These are phyloP conservation scores for Xanthoparmelia taractica DNA, from an alignment of 495 filamentous ascomycete genomes.

Conservation along the genomic window DNA sequence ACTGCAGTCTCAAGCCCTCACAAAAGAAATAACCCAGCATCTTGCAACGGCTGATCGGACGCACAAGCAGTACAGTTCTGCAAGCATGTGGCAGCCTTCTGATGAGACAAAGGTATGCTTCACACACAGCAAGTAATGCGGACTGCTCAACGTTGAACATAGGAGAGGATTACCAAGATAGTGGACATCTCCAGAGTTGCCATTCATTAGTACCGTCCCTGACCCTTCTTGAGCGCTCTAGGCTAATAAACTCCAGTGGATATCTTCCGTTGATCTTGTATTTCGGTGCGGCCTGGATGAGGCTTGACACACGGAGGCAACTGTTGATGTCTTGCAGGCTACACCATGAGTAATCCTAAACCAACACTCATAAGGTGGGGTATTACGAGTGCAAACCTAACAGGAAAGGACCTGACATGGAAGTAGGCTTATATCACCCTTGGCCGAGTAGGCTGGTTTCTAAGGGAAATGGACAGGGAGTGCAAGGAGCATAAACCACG, in stretches of 20 bases:
- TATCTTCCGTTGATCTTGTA: constrained; percentile 96
- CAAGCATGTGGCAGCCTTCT: constrained; percentile 73
- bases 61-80: not conserved
- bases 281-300: constrained; percentile 59
- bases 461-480: not conserved
- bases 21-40: not conserved
- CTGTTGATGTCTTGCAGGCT: constrained; percentile 48
- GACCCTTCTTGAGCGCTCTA: not conserved
- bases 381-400: not conserved
- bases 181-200: constrained; percentile 90
- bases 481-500: not conserved
- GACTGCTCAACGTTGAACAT: not conserved
- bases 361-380: constrained; percentile 89
- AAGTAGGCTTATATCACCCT: constrained; percentile 62
- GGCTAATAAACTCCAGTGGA: constrained; percentile 52
- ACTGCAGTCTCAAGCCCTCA: not conserved
- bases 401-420: constrained; percentile 20
- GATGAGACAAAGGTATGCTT: constrained; percentile 84
- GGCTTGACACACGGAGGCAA: constrained; percentile 5
- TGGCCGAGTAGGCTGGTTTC: constrained; percentile 36
- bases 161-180: constrained; percentile 95
- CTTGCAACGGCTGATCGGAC: not conserved
- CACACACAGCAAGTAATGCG: not conserved
- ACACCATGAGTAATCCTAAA: constrained; percentile 84
- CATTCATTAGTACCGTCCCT: constrained; percentile 78